phyloP scores from a whole-genome alignment of 108 stramenopile species.

The Pseudonitzschia pungens region DNA sequence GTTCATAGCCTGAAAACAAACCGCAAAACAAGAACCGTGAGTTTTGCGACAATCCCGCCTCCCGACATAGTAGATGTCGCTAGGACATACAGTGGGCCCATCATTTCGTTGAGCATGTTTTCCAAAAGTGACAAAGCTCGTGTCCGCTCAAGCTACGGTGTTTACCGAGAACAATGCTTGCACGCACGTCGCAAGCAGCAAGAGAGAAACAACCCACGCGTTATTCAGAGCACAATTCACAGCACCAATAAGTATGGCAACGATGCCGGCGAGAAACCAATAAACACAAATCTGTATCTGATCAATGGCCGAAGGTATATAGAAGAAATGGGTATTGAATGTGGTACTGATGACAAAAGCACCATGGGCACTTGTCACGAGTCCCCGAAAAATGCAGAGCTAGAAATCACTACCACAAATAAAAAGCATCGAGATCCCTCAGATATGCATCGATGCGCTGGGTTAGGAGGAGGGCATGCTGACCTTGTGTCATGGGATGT shows the following conservation, averaged over 20 bases:
- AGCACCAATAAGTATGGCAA: background rate
- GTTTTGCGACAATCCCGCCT: constrained; percentile 25
- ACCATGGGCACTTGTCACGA: constrained; percentile 35
- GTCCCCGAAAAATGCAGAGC: background rate
- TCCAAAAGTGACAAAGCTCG: constrained; percentile 9
- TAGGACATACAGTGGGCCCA: constrained; percentile 16
- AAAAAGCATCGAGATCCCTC: constrained; percentile 24
- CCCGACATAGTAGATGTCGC: constrained; percentile 21
- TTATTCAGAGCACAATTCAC: background rate
- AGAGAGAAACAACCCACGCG: background rate
- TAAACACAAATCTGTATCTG: constrained; percentile 12
- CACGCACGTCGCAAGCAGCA: background rate
- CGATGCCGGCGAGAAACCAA: background rate
- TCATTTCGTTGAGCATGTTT: constrained; percentile 33
- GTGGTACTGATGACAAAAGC: constrained; percentile 36
- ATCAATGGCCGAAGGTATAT: constrained; percentile 25
- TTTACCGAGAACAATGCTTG: constrained; percentile 2
- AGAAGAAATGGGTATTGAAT: constrained; percentile 26
- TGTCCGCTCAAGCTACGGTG: constrained; percentile 5
- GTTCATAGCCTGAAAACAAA: too few relatives aligned
- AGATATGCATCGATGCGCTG: constrained; percentile 40
- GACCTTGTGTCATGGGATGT: constrained; percentile 32
- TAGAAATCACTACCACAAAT: background rate
- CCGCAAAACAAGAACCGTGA: constrained; percentile 4
- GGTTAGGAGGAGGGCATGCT: constrained; percentile 25